A percentile compares a stretch with the other conserved stretches of the same genome.
These are phyloP conservation scores for Linderniella brevidens DNA, from an alignment of 257 asterid genomes.

Conservation along the genomic window DNA sequence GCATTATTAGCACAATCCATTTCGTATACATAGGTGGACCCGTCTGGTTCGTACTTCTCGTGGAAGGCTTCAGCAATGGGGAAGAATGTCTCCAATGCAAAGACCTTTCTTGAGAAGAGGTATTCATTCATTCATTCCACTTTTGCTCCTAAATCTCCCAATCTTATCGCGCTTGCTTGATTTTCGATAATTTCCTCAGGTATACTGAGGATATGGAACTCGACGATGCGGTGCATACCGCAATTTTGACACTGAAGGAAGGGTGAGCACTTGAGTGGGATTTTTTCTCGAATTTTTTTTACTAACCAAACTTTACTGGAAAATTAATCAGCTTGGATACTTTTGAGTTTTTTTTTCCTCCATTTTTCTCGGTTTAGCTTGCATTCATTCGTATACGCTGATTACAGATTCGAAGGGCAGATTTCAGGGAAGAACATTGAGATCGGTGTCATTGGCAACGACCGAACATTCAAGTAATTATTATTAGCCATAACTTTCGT, in stretches of 20 bases:
- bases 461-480: slow-evolving; percentile 52
- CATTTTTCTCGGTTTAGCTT: too few species aligned
- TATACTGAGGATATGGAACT: slow-evolving; percentile 97
- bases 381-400: too few species aligned
- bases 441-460: slow-evolving; percentile 89
- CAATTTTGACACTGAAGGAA: slow-evolving; percentile 91
- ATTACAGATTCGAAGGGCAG: slow-evolving; percentile 90
- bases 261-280: slow-evolving; percentile 36
- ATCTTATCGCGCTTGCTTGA: background rate
- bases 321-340: slow-evolving; percentile 1
- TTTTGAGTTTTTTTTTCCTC: too few species aligned
- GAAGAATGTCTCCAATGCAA: slow-evolving; percentile 94
- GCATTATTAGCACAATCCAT: too few species aligned
- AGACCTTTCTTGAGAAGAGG: slow-evolving; percentile 97
- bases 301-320: background rate
- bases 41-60: slow-evolving; percentile 95
- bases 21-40: slow-evolving; percentile 53
- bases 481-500: background rate
- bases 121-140: slow-evolving; percentile 7
- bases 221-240: slow-evolving; percentile 98
- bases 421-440: slow-evolving; percentile 90
- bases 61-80: slow-evolving; percentile 99
- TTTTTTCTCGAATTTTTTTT: background rate
- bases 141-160: background rate
- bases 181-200: slow-evolving; percentile 39